Percentiles rank a stretch among this genome's conserved stretches.
Evolutionary conservation across 176 grass and related monocot species (phyloP).

Genomic region (Tuctoria greenei): DNA sequence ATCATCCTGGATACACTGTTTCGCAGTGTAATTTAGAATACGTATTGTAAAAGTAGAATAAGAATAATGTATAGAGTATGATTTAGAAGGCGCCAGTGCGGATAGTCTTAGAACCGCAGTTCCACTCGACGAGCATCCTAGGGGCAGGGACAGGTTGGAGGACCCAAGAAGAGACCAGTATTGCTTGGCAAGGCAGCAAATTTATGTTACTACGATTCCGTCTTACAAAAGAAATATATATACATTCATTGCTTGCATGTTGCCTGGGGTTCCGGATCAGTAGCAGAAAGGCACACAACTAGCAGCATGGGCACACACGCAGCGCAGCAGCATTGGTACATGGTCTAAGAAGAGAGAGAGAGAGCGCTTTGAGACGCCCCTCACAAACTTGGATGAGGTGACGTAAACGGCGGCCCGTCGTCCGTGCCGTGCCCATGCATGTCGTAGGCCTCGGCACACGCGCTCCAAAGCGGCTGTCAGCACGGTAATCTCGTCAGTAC

Average conservation of each 20-base stretch:
- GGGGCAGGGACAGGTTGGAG: slow-evolving; percentile 15
- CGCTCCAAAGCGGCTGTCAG: background rate
- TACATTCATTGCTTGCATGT: slow-evolving; percentile 19
- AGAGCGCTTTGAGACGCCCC: slow-evolving; percentile 31
- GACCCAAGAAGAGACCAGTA: slow-evolving; percentile 46
- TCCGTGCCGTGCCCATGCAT: background rate
- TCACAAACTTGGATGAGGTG: slow-evolving; percentile 20
- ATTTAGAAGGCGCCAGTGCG: too few species aligned
- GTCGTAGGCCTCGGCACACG: background rate
- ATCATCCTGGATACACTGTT: too few species aligned
- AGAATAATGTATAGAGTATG: too few species aligned
- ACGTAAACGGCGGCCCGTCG: slow-evolving; percentile 35
- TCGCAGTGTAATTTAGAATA: too few species aligned
- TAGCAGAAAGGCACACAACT: slow-evolving; percentile 31
- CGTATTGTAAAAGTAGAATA: too few species aligned
- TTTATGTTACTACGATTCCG: background rate
- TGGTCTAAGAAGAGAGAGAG: background rate
- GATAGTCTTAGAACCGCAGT: too few species aligned
- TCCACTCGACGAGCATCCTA: slow-evolving; percentile 19
- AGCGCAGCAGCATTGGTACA: slow-evolving; percentile 34
- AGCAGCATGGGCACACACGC: slow-evolving; percentile 25
- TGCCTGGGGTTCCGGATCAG: slow-evolving; percentile 39
- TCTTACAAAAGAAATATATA: background rate
- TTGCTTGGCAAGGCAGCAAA: slow-evolving; percentile 33
- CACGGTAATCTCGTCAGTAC: background rate